A percentile compares a stretch with the other conserved stretches of the same genome.
Conservation (phyloP, 208 protist species). For the Crithidia thermophila region DNA sequence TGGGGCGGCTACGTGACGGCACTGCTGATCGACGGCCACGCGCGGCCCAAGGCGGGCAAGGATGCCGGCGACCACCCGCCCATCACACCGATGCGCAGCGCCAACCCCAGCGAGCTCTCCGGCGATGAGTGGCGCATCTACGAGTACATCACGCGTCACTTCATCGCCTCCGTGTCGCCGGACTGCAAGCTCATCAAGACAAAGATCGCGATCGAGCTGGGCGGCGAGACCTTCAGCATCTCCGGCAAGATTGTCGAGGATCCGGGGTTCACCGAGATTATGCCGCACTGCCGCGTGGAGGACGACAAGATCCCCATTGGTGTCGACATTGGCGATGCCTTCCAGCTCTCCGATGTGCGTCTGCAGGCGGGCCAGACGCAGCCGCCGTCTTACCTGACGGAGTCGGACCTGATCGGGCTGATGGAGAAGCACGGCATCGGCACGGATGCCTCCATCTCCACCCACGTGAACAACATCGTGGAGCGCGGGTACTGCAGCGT, state of each 20-base stretch:
- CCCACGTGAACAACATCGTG: constrained; percentile 98
- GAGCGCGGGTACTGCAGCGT: constrained; percentile 92
- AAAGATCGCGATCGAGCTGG: constrained; percentile 78
- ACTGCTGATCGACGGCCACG: constrained; percentile 64
- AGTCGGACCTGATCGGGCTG: constrained; percentile 97
- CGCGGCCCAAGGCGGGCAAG: constrained; percentile 80
- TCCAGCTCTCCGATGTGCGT: constrained; percentile 80
- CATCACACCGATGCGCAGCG: constrained; percentile 89
- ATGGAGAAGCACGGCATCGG: constrained; percentile 99
- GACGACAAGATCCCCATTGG: constrained; percentile 80
- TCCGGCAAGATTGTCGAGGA: constrained; percentile 78
- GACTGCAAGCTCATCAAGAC: constrained; percentile 78
- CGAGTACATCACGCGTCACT: constrained; percentile 91
- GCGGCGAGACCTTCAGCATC: constrained; percentile 78
- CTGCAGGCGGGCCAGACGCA: constrained; percentile 87
- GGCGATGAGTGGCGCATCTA: constrained; percentile 89
- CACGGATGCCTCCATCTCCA: constrained; percentile 99
- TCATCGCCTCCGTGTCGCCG: constrained; percentile 85
- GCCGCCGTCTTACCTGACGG: constrained; percentile 95
- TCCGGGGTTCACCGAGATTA: constrained; percentile 85
- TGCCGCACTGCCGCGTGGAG: constrained; percentile 71
- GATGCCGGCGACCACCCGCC: constrained; percentile 93
- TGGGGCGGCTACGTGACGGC: constrained; percentile 79
- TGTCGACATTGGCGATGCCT: constrained; percentile 67
- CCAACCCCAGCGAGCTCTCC: constrained; percentile 60